Percentiles rank a stretch among this genome's conserved stretches.
These are phyloP conservation scores for Lepidium didymum DNA, from an alignment of 345 rosid genomes.

Conservation along the genomic window DNA sequence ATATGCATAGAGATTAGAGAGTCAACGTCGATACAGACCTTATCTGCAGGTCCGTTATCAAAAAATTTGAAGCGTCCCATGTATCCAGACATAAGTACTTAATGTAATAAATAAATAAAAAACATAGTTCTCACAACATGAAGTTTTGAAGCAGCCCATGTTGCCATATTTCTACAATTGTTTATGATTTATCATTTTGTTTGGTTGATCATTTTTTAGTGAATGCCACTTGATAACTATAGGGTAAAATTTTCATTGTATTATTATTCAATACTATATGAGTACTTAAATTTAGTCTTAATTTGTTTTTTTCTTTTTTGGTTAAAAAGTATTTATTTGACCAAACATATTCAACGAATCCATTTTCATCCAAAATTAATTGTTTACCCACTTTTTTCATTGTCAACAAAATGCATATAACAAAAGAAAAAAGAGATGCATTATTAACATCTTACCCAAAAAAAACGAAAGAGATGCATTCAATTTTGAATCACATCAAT, in stretches of 20 bases:
- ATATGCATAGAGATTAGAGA: background rate
- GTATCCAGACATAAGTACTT: background rate
- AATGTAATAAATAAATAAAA: too few species aligned
- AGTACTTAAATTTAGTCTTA: background rate
- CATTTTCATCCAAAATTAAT: background rate
- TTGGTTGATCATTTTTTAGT: background rate
- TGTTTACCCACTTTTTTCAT: background rate
- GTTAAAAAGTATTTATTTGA: too few species aligned
- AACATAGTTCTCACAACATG: too few species aligned
- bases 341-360: background rate
- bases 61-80: background rate
- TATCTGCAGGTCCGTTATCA: too few species aligned
- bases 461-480: background rate
- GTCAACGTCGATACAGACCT: background rate
- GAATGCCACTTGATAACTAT: background rate
- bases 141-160: too few species aligned
- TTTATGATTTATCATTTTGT: too few species aligned
- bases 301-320: background rate
- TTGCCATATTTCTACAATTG: too few species aligned
- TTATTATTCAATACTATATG: background rate
- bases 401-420: background rate
- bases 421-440: too few species aligned
- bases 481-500: conserved; percentile 2
- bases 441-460: too few species aligned
- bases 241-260: background rate